These are phyloP conservation scores for Solanum clarkiae DNA, from an alignment of 257 asterid genomes.

Conservation along the genomic window DNA sequence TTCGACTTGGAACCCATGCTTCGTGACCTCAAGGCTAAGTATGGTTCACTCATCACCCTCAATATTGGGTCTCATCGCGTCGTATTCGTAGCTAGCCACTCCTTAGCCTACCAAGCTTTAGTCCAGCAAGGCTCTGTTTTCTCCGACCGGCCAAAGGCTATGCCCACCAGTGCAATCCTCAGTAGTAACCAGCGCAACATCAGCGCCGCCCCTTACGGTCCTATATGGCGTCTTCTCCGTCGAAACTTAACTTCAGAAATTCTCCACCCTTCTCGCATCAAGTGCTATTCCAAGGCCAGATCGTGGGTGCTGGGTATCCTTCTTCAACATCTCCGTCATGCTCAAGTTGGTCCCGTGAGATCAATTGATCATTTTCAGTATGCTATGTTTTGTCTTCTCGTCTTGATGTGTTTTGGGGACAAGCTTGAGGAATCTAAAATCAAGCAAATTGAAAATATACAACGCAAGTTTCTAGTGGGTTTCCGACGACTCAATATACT, in stretches of 20 bases:
- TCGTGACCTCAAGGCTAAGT: background rate
- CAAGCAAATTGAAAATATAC: background rate
- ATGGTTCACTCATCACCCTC: background rate
- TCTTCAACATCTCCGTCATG: background rate
- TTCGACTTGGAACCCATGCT: background rate
- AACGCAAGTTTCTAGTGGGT: background rate
- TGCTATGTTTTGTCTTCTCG: background rate
- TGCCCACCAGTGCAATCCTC: too few species aligned
- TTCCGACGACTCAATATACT: background rate
- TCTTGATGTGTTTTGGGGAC: background rate
- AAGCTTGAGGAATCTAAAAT: background rate
- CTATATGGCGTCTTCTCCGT: background rate
- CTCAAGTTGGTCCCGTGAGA: background rate
- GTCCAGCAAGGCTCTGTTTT: background rate
- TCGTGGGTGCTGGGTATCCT: background rate
- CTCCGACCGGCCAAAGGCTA: background rate
- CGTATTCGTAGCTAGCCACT: background rate
- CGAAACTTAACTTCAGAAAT: background rate
- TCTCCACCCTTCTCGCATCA: background rate
- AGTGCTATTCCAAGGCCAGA: background rate
- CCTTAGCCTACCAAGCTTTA: background rate
- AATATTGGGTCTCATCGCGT: background rate
- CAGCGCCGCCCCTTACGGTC: background rate
- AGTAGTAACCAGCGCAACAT: background rate
- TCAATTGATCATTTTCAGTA: background rate